These are phyloP conservation scores for Debaryomyces fabryi DNA, from an alignment of 1,139 yeast species.

Conservation along the genomic window DNA sequence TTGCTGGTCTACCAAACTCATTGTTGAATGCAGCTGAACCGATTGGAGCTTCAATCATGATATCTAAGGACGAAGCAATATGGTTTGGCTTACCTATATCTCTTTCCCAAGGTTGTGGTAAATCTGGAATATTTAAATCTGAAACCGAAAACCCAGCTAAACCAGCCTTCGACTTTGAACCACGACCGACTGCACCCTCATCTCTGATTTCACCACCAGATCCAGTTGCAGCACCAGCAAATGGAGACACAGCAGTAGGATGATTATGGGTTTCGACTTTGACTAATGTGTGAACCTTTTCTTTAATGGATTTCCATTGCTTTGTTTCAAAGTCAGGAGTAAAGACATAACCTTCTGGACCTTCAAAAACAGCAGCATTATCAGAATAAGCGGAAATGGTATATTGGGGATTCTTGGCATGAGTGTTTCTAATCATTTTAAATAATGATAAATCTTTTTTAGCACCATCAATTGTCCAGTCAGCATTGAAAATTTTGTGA, in stretches of 20 bases:
- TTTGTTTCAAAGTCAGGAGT: conserved; percentile 77
- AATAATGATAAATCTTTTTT: conserved; percentile 76
- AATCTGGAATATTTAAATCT: conserved; percentile 83
- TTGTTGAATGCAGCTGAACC: conserved; percentile 99
- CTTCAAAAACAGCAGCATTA: conserved; percentile 97
- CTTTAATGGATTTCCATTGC: conserved; percentile 74
- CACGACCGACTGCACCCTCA: conserved; percentile 99
- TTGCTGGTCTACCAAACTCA: conserved; percentile 98
- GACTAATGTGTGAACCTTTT: conserved; percentile 83
- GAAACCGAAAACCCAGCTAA: conserved; percentile 91
- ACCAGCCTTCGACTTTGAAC: conserved; percentile 97
- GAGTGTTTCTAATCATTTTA: conserved; percentile 96
- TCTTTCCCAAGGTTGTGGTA: conserved; percentile 93
- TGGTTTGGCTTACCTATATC: conserved; percentile 87
- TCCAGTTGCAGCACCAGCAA: conserved; percentile 99
- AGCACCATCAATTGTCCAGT: conserved; percentile 92
- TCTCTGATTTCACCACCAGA: conserved; percentile 99
- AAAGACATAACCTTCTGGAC: conserved; percentile 71
- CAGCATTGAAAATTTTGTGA: conserved; percentile 98
- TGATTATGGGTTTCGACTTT: conserved; percentile 99
- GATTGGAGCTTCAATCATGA: conserved; percentile 96
- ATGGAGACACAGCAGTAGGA: conserved; percentile 99
- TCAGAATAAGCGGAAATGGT: conserved; percentile 96
- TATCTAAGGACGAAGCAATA: conserved; percentile 89
- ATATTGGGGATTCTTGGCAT: conserved; percentile 72